These are phyloP conservation scores for Leccinum barrowsii DNA, from an alignment of 768 basidiomycete species.

Conservation along the genomic window DNA sequence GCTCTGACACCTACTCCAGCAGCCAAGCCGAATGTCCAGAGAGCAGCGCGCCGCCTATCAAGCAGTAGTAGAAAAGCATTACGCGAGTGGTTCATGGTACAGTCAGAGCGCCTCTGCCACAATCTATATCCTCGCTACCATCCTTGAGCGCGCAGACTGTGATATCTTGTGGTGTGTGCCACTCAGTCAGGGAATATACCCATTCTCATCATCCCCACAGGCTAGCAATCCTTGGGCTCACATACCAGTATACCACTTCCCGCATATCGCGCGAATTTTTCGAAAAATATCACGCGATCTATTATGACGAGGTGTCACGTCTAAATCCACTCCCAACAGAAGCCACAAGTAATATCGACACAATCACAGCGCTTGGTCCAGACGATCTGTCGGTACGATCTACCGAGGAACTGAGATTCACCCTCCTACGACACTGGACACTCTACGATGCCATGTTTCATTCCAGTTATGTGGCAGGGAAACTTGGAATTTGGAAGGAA, in stretches of 20 bases:
- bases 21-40: slow-evolving; percentile 57
- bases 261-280: slow-evolving; percentile 86
- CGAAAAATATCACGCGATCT: slow-evolving; percentile 75
- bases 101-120: slow-evolving; percentile 88
- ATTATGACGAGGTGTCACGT: slow-evolving; percentile 88
- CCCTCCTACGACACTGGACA: slow-evolving; percentile 95
- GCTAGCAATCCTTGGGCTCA: slow-evolving; percentile 91
- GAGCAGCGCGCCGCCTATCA: slow-evolving; percentile 68
- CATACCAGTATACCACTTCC: slow-evolving; percentile 85
- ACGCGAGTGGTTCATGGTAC: slow-evolving; percentile 78
- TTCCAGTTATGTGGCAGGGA: slow-evolving; percentile 92
- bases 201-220: slow-evolving; percentile 36
- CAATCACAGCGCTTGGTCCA: slow-evolving; percentile 57
- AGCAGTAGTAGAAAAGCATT: slow-evolving; percentile 73
- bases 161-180: slow-evolving; percentile 80
- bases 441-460: slow-evolving; percentile 98
- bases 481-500: slow-evolving; percentile 96
- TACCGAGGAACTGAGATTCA: slow-evolving; percentile 90
- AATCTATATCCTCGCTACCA: slow-evolving; percentile 85
- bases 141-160: slow-evolving; percentile 89
- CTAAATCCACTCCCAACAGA: slow-evolving; percentile 66
- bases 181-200: background rate
- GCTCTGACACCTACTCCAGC: slow-evolving; percentile 28
- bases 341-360: slow-evolving; percentile 34
- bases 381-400: slow-evolving; percentile 82